Base-by-base conservation (phyloP, 192 early-diverging fungal species). In the Coemansia sp. region DNA sequence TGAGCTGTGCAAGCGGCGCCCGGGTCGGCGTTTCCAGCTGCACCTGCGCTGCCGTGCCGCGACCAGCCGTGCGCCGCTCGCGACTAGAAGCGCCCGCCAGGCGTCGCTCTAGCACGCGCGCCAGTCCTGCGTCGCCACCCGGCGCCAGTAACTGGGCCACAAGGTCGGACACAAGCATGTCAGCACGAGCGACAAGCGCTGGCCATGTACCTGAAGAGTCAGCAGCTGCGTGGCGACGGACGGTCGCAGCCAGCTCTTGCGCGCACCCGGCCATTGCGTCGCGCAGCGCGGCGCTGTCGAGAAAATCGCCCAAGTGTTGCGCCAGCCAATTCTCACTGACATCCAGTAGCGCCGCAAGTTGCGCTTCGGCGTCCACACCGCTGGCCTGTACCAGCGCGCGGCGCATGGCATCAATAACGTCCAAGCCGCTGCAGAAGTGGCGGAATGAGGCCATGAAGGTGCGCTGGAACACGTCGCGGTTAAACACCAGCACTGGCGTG, bases 361-460 rank as follows among this genome's bases (percentile, higher is more conserved):
- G 16, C 78, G 59, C 34, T 41, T 59, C 47, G 59, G 60, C n/a
- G 18, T 16, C 84, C 82, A 83, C 21, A 75, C 58, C 56, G 16
- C 68, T 55, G 3, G 62, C 49, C 34, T 27, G 24, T 9, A 56
- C 18, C 25, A 72, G 49, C 25, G 73, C 59, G 49, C 65, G 56
- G 8, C 58, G 81, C 69, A 75, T 69, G 18, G 55, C 52, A 38
- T 64, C 70, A 12, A 84, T 58, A 4, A 84, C 64, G 31, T 84
- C 74, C 9, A 76, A 44, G 0, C 76, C 81, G 25, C 78, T 68
- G 62, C 87, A 85, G 58, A 87, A 89, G 49, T 82, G 84, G 19
- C 88, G 83, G 67, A 87, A 90, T 21, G 86, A 88, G 12, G 82
- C 76, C 77, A 90, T 84, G 41, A 90, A 87, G 14, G 79, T 76